phyloP scores from a whole-genome alignment of 2,329 filamentous ascomycete species.

The Zelopaecilomyces penicillatus region DNA sequence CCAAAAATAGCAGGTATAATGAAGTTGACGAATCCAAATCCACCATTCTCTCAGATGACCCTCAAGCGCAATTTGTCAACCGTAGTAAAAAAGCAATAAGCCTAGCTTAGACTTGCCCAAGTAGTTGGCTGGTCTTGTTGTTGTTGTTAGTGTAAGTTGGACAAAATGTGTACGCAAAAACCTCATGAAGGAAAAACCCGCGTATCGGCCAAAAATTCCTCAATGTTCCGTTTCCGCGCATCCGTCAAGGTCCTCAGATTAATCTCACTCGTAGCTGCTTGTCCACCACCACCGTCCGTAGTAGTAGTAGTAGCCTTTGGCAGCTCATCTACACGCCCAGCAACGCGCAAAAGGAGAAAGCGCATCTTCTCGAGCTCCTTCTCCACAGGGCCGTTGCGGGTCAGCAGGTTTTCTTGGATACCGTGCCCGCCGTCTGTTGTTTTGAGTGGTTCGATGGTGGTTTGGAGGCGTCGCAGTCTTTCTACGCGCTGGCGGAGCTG shows the following conservation, averaged over 20 bases:
- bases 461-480: conserved; percentile 40
- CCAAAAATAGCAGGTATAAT: background rate
- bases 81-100: background rate
- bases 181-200: conserved; percentile 13
- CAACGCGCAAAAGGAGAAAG: conserved; percentile 51
- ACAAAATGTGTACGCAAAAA: background rate
- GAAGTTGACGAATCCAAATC: no score
- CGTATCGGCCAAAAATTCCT: conserved; percentile 28
- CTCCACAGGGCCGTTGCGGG: conserved; percentile 56
- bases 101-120: background rate
- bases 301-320: conserved; percentile 15
- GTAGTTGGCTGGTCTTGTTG: no score
- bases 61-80: no score
- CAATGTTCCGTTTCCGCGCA: conserved; percentile 34
- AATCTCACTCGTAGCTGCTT: conserved; percentile 9
- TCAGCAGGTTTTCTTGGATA: conserved; percentile 60
- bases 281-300: conserved; percentile 4
- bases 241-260: conserved; percentile 27
- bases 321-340: conserved; percentile 40
- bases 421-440: conserved; percentile 22
- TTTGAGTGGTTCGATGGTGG: conserved; percentile 37
- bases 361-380: conserved; percentile 59
- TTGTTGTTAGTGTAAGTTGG: background rate
- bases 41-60: no score
- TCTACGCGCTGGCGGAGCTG: conserved; percentile 32